Conservation (phyloP, 306 rosid genomes). For the Lotus japonicus region DNA sequence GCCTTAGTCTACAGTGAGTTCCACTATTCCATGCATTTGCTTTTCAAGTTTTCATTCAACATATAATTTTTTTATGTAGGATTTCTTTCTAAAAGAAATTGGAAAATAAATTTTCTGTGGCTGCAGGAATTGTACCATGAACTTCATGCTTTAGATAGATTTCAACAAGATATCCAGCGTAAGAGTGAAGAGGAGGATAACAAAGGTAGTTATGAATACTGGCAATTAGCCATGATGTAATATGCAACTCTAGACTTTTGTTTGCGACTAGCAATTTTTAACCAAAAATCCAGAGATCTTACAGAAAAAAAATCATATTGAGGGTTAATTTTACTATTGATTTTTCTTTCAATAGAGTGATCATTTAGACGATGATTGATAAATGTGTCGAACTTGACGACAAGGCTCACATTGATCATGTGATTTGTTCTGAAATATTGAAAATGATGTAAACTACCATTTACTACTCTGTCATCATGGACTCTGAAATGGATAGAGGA, state of each 20-base stretch:
- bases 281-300: background rate
- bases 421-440: slow-evolving; percentile 3
- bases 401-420: background rate
- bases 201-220: slow-evolving; percentile 35
- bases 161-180: slow-evolving; percentile 56
- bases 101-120: slow-evolving; percentile 8
- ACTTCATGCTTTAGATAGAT: slow-evolving; percentile 56
- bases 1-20: background rate
- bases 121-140: slow-evolving; percentile 76
- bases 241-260: slow-evolving; percentile 1
- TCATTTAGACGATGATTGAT: slow-evolving; percentile 1
- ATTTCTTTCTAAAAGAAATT: background rate
- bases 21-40: slow-evolving; percentile 13
- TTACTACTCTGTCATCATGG: background rate
- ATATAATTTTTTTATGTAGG: background rate
- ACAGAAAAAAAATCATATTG: background rate
- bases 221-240: background rate
- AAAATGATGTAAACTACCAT: slow-evolving; percentile 7
- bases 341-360: background rate
- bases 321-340: background rate
- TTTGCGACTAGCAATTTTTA: background rate
- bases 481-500: background rate
- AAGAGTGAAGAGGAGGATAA: slow-evolving; percentile 44
- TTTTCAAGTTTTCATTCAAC: background rate
- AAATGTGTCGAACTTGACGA: background rate